A percentile compares a stretch with the other conserved stretches of the same genome.
Evolutionary conservation across 108 stramenopile genomes (phyloP).

Genomic region (Cafeteria roenbergensis): DNA sequence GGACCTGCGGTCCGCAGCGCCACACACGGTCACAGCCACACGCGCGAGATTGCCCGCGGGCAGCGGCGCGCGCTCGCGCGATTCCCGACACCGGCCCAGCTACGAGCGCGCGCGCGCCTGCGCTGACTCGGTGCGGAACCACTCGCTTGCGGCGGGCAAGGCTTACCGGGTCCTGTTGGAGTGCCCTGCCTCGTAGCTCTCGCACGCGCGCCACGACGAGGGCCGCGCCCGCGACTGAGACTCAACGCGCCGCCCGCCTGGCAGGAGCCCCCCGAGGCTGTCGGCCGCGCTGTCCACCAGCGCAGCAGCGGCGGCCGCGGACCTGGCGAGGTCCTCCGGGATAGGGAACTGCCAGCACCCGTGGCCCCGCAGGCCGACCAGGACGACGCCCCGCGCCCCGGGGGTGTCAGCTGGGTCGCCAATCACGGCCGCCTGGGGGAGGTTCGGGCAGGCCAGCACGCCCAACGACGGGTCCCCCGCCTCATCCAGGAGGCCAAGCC

Average conservation of each 20-base stretch:
- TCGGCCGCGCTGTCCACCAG: neutral
- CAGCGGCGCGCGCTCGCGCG: neutral
- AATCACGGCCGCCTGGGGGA: constrained; percentile 18
- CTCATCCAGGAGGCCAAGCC: constrained; percentile 49
- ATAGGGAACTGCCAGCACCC: neutral
- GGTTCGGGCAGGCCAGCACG: constrained; percentile 64
- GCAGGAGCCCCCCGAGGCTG: neutral
- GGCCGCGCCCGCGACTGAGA: neutral
- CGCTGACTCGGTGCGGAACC: neutral
- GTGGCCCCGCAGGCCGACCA: neutral
- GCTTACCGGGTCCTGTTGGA: neutral
- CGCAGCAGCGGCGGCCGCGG: no score
- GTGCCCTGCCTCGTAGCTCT: neutral
- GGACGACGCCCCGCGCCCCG: neutral
- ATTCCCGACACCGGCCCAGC: neutral
- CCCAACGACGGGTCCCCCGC: constrained; percentile 35
- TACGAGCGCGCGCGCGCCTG: neutral
- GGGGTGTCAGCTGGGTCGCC: neutral
- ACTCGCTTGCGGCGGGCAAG: neutral
- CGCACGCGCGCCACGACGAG: neutral
- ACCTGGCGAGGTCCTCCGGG: no score
- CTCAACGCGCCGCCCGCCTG: neutral
- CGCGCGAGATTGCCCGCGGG: neutral
- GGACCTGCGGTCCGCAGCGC: neutral
- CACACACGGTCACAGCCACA: neutral